phyloP scores from a whole-genome alignment of 495 filamentous ascomycete genomes.

The Jackrogersella multiformis region DNA sequence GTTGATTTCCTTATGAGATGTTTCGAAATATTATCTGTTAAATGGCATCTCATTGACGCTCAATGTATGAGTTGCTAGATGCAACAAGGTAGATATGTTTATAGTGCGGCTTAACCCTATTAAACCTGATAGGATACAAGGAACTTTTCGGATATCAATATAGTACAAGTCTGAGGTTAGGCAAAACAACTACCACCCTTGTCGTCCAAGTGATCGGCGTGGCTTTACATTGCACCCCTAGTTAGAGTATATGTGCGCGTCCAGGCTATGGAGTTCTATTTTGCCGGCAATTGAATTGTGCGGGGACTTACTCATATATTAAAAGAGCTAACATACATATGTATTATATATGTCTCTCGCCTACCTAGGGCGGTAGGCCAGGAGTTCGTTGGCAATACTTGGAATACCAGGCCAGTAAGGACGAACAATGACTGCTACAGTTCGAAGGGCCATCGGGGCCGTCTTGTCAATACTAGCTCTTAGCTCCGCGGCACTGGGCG shows the following conservation, averaged over 20 bases:
- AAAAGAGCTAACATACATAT: conserved; percentile 5
- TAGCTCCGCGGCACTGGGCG: not conserved
- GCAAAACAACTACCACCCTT: conserved; percentile 30
- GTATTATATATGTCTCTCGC: not conserved
- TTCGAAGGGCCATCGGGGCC: conserved; percentile 16
- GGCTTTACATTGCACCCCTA: not conserved
- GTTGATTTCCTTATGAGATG: too few relatives aligned
- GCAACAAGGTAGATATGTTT: too few relatives aligned
- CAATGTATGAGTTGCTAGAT: too few relatives aligned
- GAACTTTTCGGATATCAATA: too few relatives aligned
- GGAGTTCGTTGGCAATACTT: not conserved
- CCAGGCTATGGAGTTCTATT: conserved; percentile 22
- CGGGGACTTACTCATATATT: conserved; percentile 6
- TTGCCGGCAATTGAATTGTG: conserved; percentile 31
- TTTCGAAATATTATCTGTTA: too few relatives aligned
- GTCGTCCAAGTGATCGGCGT: conserved; percentile 15
- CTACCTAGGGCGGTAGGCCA: not conserved
- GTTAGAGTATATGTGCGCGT: conserved; percentile 7
- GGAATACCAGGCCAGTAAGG: not conserved
- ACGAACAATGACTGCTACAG: conserved; percentile 5
- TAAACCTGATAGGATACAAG: too few relatives aligned
- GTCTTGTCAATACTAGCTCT: conserved; percentile 10
- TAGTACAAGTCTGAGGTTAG: conserved; percentile 8
- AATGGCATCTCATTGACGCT: too few relatives aligned
- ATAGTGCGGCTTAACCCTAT: too few relatives aligned